Percentiles rank a stretch among this genome's conserved stretches.
phyloP scores from a whole-genome alignment of 2,329 filamentous ascomycete genomes.

The Westerdykella ornata region DNA sequence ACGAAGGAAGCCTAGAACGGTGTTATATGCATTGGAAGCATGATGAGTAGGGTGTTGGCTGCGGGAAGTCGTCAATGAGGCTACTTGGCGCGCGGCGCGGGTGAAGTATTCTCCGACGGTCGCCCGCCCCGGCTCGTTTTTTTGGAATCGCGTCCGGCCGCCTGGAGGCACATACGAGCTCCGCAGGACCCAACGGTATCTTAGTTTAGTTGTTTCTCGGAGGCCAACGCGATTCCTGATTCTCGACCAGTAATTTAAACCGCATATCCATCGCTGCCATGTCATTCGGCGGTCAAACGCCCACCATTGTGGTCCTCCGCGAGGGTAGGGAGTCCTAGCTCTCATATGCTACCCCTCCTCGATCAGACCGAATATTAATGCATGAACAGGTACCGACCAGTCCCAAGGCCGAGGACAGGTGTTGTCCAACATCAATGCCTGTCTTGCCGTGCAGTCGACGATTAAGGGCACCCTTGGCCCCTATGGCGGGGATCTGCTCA shows the following conservation, averaged over 20 bases:
- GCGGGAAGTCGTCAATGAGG: constrained; percentile 10
- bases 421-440: constrained; percentile 97
- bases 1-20: constrained; percentile 9
- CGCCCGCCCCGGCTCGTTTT: constrained; percentile 16
- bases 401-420: constrained; percentile 97
- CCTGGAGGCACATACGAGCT: constrained; percentile 18
- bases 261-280: constrained; percentile 46
- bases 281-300: constrained; percentile 96
- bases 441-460: constrained; percentile 87
- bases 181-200: constrained; percentile 12
- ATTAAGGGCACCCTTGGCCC: constrained; percentile 94
- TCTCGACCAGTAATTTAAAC: neutral
- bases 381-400: constrained; percentile 73
- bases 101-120: constrained; percentile 9
- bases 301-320: constrained; percentile 96
- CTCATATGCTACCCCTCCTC: neutral
- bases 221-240: neutral
- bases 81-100: constrained; percentile 8
- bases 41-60: constrained; percentile 8
- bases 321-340: constrained; percentile 61
- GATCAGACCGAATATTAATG: constrained; percentile 15
- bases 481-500: constrained; percentile 91
- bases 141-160: constrained; percentile 25
- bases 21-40: constrained; percentile 26
- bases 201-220: neutral